Evolutionary conservation across 164 flowering plant species (phyloP), one percentile per base, ranked within the genome.

Genomic region (Sedum album): DNA sequence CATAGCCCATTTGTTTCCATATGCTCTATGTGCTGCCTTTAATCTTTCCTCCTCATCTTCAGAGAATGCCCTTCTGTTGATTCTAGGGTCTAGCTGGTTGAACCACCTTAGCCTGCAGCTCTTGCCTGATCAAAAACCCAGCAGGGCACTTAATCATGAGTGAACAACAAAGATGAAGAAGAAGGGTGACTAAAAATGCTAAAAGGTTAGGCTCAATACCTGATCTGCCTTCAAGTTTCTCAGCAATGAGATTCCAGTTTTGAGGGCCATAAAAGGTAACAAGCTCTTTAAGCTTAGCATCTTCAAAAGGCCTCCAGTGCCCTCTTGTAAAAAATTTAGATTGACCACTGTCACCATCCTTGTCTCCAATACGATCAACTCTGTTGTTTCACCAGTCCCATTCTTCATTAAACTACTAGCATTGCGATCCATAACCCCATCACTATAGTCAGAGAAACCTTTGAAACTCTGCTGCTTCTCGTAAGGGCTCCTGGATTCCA

Each of bases 1-100:
- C 87, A 86, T 81, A 3, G 93, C 93, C 93, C 90, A 86, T 75
- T 88, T 88, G 82, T 83, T 88, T 0, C 90, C 89, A 71, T 86
- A 88, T 31, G 81, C 36, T 63, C 88, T 81, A 69, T 88, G 93
- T 68, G 93, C 90, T 55, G 79, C 83, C 88, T 85, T 82, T 55
- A 88, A 76, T 70, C 86, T 83, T 41, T 88, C 89, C 63, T 88
- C 90, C 69, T 88, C 93, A 63, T 88, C 93, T 68, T 88, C 93
- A 5, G 73, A 82, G 26, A 88, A 88, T 14, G 89, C 88, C 60
- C 82, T 85, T 69, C 89, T 81, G 66, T 86, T 86, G 68, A 88
- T 86, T 71, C 85, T 84, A 39, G 93, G 93, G 67, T 88, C 90
- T 71, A 88, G 73, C 81, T 88, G 93, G 71, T 88, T 88, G 68